A percentile compares a stretch with the other conserved stretches of the same genome.
phyloP scores from a whole-genome alignment of 2,329 filamentous ascomycete species.

The Madurella mycetomatis region DNA sequence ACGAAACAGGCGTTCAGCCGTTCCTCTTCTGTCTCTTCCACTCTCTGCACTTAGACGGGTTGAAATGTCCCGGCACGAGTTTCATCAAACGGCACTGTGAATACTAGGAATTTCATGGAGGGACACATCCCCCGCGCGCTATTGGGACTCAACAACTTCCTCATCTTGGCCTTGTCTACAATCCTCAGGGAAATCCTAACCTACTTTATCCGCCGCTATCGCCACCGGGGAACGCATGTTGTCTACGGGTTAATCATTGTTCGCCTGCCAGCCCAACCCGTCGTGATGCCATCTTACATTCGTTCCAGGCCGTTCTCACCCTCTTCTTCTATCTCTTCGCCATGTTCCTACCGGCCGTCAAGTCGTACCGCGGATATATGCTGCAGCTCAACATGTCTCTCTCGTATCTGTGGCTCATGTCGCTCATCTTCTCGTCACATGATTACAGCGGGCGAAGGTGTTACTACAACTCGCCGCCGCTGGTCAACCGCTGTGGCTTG shows the following conservation, averaged over 20 bases:
- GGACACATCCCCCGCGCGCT: conserved; percentile 17
- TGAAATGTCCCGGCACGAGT: not conserved
- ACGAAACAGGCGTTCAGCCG: not conserved
- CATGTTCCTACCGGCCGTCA: conserved; percentile 20
- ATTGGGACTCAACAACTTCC: conserved; percentile 18
- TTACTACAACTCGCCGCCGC: conserved; percentile 9
- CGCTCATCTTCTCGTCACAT: conserved; percentile 24
- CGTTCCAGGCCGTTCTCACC: conserved; percentile 20
- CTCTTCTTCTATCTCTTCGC: conserved; percentile 24
- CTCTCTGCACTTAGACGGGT: not conserved
- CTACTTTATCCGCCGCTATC: conserved; percentile 17
- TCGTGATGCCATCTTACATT: not conserved
- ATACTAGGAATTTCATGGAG: conserved; percentile 8
- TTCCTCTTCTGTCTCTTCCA: not conserved
- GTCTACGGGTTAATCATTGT: conserved; percentile 23
- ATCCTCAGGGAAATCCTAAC: conserved; percentile 24
- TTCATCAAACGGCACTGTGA: conserved; percentile 9
- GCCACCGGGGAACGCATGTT: conserved; percentile 15
- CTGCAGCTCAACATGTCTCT: conserved; percentile 21
- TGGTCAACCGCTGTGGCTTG: conserved; percentile 11
- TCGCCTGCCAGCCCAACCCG: not conserved
- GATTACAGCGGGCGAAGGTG: conserved; percentile 21
- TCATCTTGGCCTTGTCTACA: conserved; percentile 22
- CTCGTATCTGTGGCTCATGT: conserved; percentile 25
- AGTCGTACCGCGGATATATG: conserved; percentile 23